phyloP scores from a whole-genome alignment of 108 stramenopile genomes.

The Skeletonema costatum region DNA sequence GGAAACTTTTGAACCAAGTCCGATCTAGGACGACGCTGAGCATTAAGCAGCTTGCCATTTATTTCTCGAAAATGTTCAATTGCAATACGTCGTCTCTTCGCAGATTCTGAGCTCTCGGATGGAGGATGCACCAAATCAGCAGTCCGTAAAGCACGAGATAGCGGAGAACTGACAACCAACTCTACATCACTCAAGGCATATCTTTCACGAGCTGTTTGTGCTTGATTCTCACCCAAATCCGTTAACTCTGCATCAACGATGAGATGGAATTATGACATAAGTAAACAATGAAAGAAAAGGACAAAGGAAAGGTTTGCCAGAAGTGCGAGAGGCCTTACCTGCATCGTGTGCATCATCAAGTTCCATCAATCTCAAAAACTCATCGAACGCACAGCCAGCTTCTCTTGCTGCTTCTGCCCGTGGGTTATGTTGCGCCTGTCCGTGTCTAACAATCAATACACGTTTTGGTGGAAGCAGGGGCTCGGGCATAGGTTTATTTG shows the following conservation, averaged over 20 bases:
- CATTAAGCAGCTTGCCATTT: constrained; percentile 79
- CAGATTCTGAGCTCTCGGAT: background rate
- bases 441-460: constrained; percentile 68
- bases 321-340: background rate
- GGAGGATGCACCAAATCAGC: constrained; percentile 28
- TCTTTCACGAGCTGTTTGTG: constrained; percentile 8
- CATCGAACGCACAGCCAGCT: constrained; percentile 66
- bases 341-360: constrained; percentile 71
- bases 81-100: constrained; percentile 34
- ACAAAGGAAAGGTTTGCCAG: no score
- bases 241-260: constrained; percentile 50
- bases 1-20: constrained; percentile 62
- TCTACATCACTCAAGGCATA: constrained; percentile 28
- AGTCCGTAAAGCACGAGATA: constrained; percentile 40
- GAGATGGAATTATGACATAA: no score
- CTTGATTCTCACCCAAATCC: constrained; percentile 61
- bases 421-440: constrained; percentile 84
- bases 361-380: constrained; percentile 71
- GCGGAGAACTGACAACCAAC: constrained; percentile 39
- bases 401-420: constrained; percentile 71
- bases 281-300: no score
- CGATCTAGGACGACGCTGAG: constrained; percentile 51
- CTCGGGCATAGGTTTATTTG: background rate
- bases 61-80: constrained; percentile 78
- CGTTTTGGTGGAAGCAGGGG: constrained; percentile 47